These are phyloP conservation scores for Cenchrus purpureus DNA, from an alignment of 176 grass and related monocot species.

Conservation along the genomic window DNA sequence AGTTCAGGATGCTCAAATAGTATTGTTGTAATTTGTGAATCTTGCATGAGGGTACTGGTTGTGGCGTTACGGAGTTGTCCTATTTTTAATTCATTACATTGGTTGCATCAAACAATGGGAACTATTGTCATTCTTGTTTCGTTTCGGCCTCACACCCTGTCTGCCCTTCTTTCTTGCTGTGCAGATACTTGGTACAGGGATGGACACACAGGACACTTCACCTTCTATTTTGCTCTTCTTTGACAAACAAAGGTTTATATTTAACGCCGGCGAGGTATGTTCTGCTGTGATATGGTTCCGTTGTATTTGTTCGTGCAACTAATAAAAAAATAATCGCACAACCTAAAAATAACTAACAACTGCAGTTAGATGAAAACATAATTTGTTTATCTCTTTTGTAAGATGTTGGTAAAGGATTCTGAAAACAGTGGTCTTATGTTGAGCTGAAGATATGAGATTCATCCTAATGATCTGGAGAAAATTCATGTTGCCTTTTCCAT, in stretches of 20 bases:
- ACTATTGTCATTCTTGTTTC: not conserved
- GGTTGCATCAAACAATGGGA: not conserved
- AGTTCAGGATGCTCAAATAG: not conserved
- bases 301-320: conserved; percentile 26
- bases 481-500: conserved; percentile 9
- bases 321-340: not conserved
- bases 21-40: not conserved
- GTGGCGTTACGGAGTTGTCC: not conserved
- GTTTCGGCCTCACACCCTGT: not conserved
- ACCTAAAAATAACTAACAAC: not conserved
- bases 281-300: not conserved
- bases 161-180: conserved; percentile 13
- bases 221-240: conserved; percentile 95
- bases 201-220: conserved; percentile 96
- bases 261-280: conserved; percentile 95
- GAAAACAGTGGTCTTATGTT: conserved; percentile 6
- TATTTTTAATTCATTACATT: not conserved
- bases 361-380: conserved; percentile 6
- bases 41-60: not conserved
- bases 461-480: conserved; percentile 8
- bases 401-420: not conserved
- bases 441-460: not conserved
- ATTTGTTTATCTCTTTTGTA: not conserved
- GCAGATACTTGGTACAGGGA: conserved; percentile 95
- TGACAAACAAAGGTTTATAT: conserved; percentile 93